Conservation (phyloP, 805 yeast genomes). For the Kodamaea sagamina region DNA sequence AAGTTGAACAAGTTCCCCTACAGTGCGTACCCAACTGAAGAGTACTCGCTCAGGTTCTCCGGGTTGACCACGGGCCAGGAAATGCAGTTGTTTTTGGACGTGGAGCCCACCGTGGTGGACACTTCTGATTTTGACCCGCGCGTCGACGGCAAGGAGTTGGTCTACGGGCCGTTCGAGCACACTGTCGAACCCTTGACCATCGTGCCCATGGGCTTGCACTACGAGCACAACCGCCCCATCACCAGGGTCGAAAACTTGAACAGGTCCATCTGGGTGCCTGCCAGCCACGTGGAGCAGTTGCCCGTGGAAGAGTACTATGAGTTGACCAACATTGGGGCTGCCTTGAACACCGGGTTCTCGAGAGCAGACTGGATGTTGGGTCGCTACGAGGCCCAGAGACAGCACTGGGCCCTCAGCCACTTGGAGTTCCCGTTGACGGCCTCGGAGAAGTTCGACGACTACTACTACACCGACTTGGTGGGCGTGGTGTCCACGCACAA, state of each 20-base stretch:
- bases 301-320: constrained; percentile 85
- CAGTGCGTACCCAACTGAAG: constrained; percentile 60
- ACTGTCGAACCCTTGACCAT: constrained; percentile 48
- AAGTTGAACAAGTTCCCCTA: constrained; percentile 56
- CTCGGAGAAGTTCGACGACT: constrained; percentile 41
- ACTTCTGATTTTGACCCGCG: constrained; percentile 32
- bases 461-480: constrained; percentile 83
- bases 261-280: constrained; percentile 88
- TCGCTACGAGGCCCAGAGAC: constrained; percentile 46
- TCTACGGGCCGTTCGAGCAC: constrained; percentile 55
- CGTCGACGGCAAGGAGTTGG: constrained; percentile 42
- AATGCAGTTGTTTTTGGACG: constrained; percentile 32
- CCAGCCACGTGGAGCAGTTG: constrained; percentile 66
- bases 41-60: constrained; percentile 45
- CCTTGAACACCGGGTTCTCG: constrained; percentile 68
- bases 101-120: constrained; percentile 16
- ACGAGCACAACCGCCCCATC: constrained; percentile 66
- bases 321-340: constrained; percentile 73
- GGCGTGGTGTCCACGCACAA: constrained; percentile 88
- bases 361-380: constrained; percentile 75
- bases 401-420: constrained; percentile 60
- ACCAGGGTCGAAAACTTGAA: constrained; percentile 58
- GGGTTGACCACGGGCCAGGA: constrained; percentile 52
- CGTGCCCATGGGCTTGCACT: constrained; percentile 56
- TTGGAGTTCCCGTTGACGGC: constrained; percentile 58